These are phyloP conservation scores for Pseudogymnoascus destructans DNA, from an alignment of 2,329 filamentous ascomycete genomes.

Conservation along the genomic window DNA sequence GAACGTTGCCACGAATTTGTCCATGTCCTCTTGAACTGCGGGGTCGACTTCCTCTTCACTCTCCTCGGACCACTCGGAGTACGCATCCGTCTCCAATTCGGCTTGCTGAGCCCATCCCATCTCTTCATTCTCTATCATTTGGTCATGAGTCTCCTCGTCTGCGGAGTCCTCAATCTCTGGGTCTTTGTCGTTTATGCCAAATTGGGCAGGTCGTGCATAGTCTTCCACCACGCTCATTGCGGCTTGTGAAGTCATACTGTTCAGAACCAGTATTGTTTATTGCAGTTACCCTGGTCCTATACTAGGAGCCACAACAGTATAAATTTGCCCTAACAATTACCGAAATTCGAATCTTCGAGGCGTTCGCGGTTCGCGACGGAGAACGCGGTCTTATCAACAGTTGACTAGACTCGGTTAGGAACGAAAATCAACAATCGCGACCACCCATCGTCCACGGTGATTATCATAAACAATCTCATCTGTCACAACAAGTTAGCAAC, in stretches of 20 bases:
- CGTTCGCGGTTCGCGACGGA: slow-evolving; percentile 2
- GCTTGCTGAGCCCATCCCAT: slow-evolving; percentile 10
- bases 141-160: slow-evolving; percentile 11
- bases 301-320: background rate
- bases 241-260: background rate
- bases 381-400: slow-evolving; percentile 4
- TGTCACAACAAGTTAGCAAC: slow-evolving; percentile 1
- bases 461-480: slow-evolving; percentile 8
- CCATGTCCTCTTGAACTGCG: slow-evolving; percentile 72
- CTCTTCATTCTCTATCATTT: slow-evolving; percentile 16
- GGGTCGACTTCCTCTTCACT: slow-evolving; percentile 49
- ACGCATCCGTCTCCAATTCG: slow-evolving; percentile 28
- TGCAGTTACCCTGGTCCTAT: background rate
- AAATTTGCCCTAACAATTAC: background rate
- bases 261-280: background rate
- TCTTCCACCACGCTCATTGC: slow-evolving; percentile 2
- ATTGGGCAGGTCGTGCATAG: background rate
- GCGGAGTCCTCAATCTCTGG: slow-evolving; percentile 9
- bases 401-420: slow-evolving; percentile 5
- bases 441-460: background rate
- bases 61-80: slow-evolving; percentile 39
- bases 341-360: background rate
- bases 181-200: slow-evolving; percentile 1
- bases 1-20: slow-evolving; percentile 68
- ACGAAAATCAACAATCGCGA: slow-evolving; percentile 9